Percentiles rank a stretch among this genome's conserved stretches.
These are phyloP conservation scores for Bothriochloa decipiens DNA, from an alignment of 176 grass and related monocot genomes.

Conservation along the genomic window DNA sequence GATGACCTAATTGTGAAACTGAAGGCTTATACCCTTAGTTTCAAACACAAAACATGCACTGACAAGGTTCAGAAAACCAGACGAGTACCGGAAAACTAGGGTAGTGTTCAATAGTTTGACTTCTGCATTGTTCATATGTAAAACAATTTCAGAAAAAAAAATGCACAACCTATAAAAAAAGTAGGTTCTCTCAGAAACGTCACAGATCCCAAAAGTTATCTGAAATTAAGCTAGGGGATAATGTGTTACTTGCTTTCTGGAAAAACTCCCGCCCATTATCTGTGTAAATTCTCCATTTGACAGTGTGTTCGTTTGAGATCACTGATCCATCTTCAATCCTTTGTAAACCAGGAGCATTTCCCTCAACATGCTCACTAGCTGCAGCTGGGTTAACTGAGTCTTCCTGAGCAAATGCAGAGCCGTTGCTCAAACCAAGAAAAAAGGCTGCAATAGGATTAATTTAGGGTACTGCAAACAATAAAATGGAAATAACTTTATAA, in stretches of 20 bases:
- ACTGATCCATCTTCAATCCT: slow-evolving; percentile 87
- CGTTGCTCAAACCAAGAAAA: slow-evolving; percentile 57
- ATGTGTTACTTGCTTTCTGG: slow-evolving; percentile 68
- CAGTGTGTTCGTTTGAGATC: slow-evolving; percentile 83
- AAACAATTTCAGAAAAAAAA: slow-evolving; percentile 1
- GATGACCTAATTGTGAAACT: slow-evolving; percentile 11
- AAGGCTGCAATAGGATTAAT: slow-evolving; percentile 45
- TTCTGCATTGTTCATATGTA: slow-evolving; percentile 15
- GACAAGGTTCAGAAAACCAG: slow-evolving; percentile 19
- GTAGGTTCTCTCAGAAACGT: not conserved
- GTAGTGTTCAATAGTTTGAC: slow-evolving; percentile 5
- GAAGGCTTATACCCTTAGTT: not conserved
- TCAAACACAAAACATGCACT: not conserved
- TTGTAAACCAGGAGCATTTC: slow-evolving; percentile 46
- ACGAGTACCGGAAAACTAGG: not conserved
- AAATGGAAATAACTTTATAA: not conserved
- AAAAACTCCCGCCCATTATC: slow-evolving; percentile 74
- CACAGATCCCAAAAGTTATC: slow-evolving; percentile 3
- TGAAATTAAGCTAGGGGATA: slow-evolving; percentile 31
- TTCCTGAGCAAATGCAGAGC: slow-evolving; percentile 65
- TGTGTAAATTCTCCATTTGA: slow-evolving; percentile 89
- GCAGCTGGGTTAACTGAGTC: slow-evolving; percentile 40
- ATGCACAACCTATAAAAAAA: not conserved
- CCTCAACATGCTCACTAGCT: slow-evolving; percentile 61
- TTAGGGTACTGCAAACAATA: slow-evolving; percentile 19